Base-by-base conservation (phyloP, 148 eudicot genomes). In the Beta vulgaris region DNA sequence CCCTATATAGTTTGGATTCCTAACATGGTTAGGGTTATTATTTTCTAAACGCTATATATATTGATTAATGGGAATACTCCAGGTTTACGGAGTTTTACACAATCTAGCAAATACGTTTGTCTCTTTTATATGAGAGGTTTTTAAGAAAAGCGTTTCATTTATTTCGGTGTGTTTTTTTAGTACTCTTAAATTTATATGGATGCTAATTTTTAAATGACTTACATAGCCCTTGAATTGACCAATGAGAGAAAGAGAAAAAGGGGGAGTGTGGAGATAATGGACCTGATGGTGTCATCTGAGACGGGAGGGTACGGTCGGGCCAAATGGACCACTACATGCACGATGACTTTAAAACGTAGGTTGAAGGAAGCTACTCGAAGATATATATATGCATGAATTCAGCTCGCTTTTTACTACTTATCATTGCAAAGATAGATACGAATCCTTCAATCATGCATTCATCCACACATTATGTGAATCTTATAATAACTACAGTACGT, bases 351-450 rank as follows among this genome's bases (percentile, higher is more conserved):
- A 48, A 40, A 68, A 18, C 21, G 6, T 21, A 37, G 42, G 13
- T 44, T 32, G 73, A 68, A 75, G 46, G 75, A 74, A 80, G 66
- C 76, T 62, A 62, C 72, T 70, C 36, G 72, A 75, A 80, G 79
- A 80, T 80, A 46, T 46, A n/a, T 68, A 2, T 25, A 69, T 28
- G 34, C 48, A 26, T 31, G 18, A 32, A 16, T 71, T 70, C 71
- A 57, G 32, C 61, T 79, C n/a, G n/a, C n/a, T n/a, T n/a, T 75
- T 75, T 60, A 37, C 2, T 69, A 62, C 35, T 51, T 35, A 80
- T 80, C 79, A 75, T 80, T 76, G 64, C 71, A 71, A 71, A 70
- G 68, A 80, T 80, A 63, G 66, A 75, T 65, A 80, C 83, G 83
- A 80, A 80, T 80, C 59, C 57, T 15, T 74, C 74, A 48, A 51